phyloP scores from a whole-genome alignment of 2,329 filamentous ascomycete species.

The Periconia sp. region DNA sequence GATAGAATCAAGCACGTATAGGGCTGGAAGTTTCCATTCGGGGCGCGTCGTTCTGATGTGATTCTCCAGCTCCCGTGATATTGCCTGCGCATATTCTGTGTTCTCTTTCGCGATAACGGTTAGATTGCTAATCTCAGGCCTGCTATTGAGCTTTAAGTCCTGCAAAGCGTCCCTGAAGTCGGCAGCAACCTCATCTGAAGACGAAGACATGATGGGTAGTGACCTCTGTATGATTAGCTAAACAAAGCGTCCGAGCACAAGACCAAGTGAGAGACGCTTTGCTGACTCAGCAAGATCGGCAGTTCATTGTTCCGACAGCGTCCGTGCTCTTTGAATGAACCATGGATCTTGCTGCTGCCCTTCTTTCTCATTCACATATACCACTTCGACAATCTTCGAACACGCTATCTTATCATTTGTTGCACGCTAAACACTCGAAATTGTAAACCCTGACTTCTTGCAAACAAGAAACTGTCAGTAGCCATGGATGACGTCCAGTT shows the following conservation, averaged over 20 bases:
- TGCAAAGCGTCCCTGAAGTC: constrained; percentile 93
- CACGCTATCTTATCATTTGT: neutral
- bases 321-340: neutral
- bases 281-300: constrained; percentile 2
- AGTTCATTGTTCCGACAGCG: constrained; percentile 4
- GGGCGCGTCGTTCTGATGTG: constrained; percentile 91
- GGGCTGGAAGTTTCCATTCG: constrained; percentile 85
- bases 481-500: constrained; percentile 50
- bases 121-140: constrained; percentile 94
- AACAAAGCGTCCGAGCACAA: neutral
- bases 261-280: neutral
- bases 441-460: no score
- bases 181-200: constrained; percentile 84
- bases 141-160: constrained; percentile 86
- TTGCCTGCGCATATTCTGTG: constrained; percentile 90
- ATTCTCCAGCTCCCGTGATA: constrained; percentile 84
- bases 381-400: neutral
- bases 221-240: neutral
- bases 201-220: constrained; percentile 63
- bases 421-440: neutral
- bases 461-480: neutral
- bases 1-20: constrained; percentile 97
- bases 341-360: neutral
- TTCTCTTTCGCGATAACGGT: constrained; percentile 98
- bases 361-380: constrained; percentile 1